Conservation (phyloP, 148 eudicot genomes). For the Camellia japonica region DNA sequence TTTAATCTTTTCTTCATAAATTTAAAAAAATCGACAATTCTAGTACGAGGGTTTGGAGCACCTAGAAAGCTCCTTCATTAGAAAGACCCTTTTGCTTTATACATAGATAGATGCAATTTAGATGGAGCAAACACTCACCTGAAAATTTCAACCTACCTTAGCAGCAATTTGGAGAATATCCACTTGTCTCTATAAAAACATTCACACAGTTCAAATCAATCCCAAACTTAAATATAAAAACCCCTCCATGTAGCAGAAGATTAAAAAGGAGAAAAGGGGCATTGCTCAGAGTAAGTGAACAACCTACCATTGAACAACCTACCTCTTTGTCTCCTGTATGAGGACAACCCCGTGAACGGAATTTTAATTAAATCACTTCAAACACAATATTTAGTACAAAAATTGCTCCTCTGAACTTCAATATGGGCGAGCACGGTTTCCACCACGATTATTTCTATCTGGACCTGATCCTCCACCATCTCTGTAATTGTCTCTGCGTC, state of each 20-base stretch:
- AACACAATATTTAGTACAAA: slow-evolving; percentile 48
- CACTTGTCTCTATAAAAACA: slow-evolving; percentile 88
- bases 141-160: slow-evolving; percentile 77
- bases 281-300: slow-evolving; percentile 57
- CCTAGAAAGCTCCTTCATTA: too few relatives aligned
- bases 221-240: slow-evolving; percentile 31
- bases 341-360: slow-evolving; percentile 47
- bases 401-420: slow-evolving; percentile 34
- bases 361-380: slow-evolving; percentile 45
- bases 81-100: too few relatives aligned
- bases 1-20: too few relatives aligned
- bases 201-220: slow-evolving; percentile 70
- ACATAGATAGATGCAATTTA: slow-evolving; percentile 4
- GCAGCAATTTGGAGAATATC: slow-evolving; percentile 85
- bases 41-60: too few relatives aligned
- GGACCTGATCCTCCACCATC: slow-evolving; percentile 76
- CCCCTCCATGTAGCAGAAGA: slow-evolving; percentile 30
- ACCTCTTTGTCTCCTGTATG: slow-evolving; percentile 78
- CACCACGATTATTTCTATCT: slow-evolving; percentile 65
- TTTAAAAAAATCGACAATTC: too few relatives aligned
- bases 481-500: slow-evolving; percentile 62
- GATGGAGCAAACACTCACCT: slow-evolving; percentile 84
- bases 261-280: slow-evolving; percentile 48
- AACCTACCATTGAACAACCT: slow-evolving; percentile 90
- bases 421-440: slow-evolving; percentile 89